Evolutionary conservation across 2,329 filamentous ascomycete genomes (phyloP), one percentile per base, ranked within the genome.

Genomic region (Fusarium sp.): DNA sequence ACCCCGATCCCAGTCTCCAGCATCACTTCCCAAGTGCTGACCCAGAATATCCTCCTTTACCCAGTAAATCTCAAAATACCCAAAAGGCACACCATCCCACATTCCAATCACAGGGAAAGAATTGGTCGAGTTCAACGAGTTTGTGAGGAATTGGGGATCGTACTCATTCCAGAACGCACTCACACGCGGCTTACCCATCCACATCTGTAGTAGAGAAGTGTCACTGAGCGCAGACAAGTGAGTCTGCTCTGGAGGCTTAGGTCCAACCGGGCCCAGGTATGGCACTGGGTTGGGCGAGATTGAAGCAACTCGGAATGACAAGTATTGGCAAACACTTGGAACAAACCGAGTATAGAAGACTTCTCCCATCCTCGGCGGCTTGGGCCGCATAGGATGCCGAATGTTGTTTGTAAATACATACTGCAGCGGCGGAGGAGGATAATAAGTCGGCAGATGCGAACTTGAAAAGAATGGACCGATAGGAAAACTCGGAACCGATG

Each of bases 51-150:
- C 97, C 81, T 99, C 97, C 79, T 97, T 98, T 5, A 97, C 95
- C 96, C 97, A 99, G 84, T 99, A 99, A 37, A 99, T 89, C 85
- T 99, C 97, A 81, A 99, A 98, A 81, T 97, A 99, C 0, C 95
- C 97, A 84, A 98, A 99, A 0, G 96, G 96, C 70, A 96, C 93
- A 13, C 95, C 95, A 77, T 98, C 95, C 94, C 96, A 99, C 81
- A 95, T 92, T 1, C 94, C 97, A 70, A 98, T 96, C 0, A 92
- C 95, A 0, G 97, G 97, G 82, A 98, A 98, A 10, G 92, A 95
- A 82, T 98, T 93, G 20, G 88, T 87, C 23, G 88, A 91, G 14
- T 87, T 87, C 13, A 98, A 84, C 0, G 89, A 91, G 3, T 85
- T 86, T 23, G 88, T 85, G 5, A 99, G 86, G 71, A 98, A 97